Percentiles rank a stretch among this genome's conserved stretches.
These are phyloP conservation scores for Bodo saltans DNA, from an alignment of 78 protist species.

Conservation along the genomic window DNA sequence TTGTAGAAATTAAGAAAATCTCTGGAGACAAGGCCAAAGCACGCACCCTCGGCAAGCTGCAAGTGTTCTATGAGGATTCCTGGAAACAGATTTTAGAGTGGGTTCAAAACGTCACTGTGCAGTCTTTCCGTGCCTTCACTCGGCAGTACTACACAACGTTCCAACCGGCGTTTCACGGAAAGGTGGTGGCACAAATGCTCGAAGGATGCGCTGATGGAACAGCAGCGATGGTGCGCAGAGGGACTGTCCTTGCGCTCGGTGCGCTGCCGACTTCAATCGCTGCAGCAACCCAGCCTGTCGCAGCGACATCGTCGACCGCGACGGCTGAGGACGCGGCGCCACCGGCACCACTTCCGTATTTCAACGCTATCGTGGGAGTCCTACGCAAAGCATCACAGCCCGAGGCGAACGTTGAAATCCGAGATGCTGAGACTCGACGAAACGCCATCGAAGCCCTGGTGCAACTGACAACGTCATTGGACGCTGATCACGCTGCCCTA, in stretches of 20 bases:
- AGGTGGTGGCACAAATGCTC: neutral
- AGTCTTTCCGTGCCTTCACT: constrained; percentile 44
- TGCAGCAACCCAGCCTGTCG: neutral
- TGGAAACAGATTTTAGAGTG: constrained; percentile 46
- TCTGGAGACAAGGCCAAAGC: neutral
- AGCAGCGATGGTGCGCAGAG: constrained; percentile 30
- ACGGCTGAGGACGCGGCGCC: neutral
- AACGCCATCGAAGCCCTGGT: constrained; percentile 37
- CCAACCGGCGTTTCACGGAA: neutral
- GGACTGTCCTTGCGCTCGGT: constrained; percentile 39
- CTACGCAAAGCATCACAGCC: neutral
- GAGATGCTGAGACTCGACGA: constrained; percentile 80
- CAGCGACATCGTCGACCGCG: neutral
- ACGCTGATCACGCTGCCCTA: too few relatives aligned
- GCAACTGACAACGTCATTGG: neutral
- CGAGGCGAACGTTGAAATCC: constrained; percentile 33
- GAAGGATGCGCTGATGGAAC: too few relatives aligned
- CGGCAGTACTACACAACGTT: constrained; percentile 22
- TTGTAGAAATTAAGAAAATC: neutral
- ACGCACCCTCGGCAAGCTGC: neutral
- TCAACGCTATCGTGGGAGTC: neutral
- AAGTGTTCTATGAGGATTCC: constrained; percentile 40
- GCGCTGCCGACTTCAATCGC: neutral
- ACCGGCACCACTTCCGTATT: too few relatives aligned
- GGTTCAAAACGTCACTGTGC: constrained; percentile 45